Evolutionary conservation across 768 basidiomycete genomes (phyloP).

Genomic region (Chiua virens): DNA sequence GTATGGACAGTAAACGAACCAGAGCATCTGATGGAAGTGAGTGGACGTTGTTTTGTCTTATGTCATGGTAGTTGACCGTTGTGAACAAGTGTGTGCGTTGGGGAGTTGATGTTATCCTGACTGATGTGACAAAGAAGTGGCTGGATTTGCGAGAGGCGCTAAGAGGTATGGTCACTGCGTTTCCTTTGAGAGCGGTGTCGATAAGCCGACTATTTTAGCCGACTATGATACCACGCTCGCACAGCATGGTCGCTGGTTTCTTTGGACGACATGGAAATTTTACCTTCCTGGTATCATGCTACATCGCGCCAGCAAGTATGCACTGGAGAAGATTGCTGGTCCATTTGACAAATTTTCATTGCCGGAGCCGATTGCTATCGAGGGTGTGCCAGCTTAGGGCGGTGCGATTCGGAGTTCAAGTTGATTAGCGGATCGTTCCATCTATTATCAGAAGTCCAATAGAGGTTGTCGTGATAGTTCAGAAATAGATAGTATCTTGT

Average conservation of each 20-base stretch:
- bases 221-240: slow-evolving; percentile 68
- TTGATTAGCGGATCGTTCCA: background rate
- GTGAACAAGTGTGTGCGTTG: slow-evolving; percentile 65
- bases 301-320: slow-evolving; percentile 27
- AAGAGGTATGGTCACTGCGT: slow-evolving; percentile 41
- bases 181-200: background rate
- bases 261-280: slow-evolving; percentile 68
- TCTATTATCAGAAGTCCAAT: background rate
- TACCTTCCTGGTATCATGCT: slow-evolving; percentile 50
- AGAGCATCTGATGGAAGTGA: slow-evolving; percentile 86
- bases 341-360: slow-evolving; percentile 44
- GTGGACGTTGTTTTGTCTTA: slow-evolving; percentile 18
- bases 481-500: background rate
- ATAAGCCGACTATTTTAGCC: slow-evolving; percentile 33
- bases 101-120: slow-evolving; percentile 77
- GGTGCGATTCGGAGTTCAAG: background rate
- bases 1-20: slow-evolving; percentile 97
- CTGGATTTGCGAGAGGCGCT: slow-evolving; percentile 59
- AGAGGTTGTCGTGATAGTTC: no score
- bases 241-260: slow-evolving; percentile 64
- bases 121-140: slow-evolving; percentile 71
- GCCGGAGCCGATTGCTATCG: slow-evolving; percentile 25
- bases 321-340: slow-evolving; percentile 53
- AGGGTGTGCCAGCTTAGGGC: slow-evolving; percentile 15
- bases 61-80: slow-evolving; percentile 1